Evolutionary conservation across 768 basidiomycete species (phyloP), one percentile per base, ranked within the genome.

Genomic region (Gloeostereum incarnatum): DNA sequence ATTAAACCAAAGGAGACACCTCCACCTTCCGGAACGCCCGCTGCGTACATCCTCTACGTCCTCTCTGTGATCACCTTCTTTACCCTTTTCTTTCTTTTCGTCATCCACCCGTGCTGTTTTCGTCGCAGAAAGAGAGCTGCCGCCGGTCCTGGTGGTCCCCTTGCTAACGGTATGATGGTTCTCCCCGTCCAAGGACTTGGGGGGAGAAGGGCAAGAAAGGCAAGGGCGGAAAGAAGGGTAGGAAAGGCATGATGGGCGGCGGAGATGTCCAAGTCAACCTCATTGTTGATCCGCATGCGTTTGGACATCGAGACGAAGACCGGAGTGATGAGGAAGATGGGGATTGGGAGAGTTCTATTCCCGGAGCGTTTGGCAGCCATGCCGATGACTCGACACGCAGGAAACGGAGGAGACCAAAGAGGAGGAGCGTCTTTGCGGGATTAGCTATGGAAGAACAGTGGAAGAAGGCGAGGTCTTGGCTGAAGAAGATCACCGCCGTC

Each of bases 211-310:
- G 57, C 34, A 63, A 62, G 41, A 61, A 62, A 33, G 55, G 59
- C 39, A 65, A 60, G 39, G 61, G 58, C 6, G 58, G 57, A 4
- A 66, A 62, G 48, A 65, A 65, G 44, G 61, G 56, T 23, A 59
- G 60, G 24, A 58, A 57, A 30, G 60, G 58, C n/a, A 59, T 55
- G 48, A 36, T 36, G 5, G 60, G 50, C 8, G 57, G 48, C 23
- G 65, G 68, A 4, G 71, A 72, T 48, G 73, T 84, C 2, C 81
- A 84, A 43, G 78, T 83, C 35, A 84, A 84, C 54, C 61, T 83
- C 31, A 82, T 83, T 43, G 77, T 83, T 21, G 79, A 82, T 48
- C 81, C 81, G 5, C 61, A 61, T 5, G 69, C 72, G 41, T 78
- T 84, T 43, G 62, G 61, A 21, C 58, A 58, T 9, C 58, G 61